Percentiles rank a stretch among this genome's conserved stretches.
phyloP scores from a whole-genome alignment of 2,329 filamentous ascomycete genomes.

The Penicillium brasilianum region DNA sequence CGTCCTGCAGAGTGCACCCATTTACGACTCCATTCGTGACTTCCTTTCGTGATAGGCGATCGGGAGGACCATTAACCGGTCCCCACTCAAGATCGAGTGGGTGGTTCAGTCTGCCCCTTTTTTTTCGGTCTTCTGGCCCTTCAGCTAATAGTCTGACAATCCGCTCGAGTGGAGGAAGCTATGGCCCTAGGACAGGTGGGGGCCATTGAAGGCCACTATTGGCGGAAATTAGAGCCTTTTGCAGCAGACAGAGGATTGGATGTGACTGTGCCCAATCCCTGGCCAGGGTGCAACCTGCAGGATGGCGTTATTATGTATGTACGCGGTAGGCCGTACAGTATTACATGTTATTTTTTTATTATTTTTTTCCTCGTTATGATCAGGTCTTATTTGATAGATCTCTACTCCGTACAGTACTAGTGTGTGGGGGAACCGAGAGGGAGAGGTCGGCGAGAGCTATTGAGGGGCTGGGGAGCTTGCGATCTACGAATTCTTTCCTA shows the following conservation, averaged over 20 bases:
- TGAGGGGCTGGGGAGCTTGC: not conserved
- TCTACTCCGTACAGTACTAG: no score
- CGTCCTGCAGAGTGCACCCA: not conserved
- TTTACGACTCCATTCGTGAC: constrained; percentile 3
- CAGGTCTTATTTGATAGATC: not conserved
- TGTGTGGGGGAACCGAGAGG: not conserved
- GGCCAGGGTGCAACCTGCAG: not conserved
- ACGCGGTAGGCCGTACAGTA: not conserved
- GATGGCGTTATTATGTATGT: not conserved
- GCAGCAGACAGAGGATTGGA: not conserved
- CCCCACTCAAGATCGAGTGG: constrained; percentile 10
- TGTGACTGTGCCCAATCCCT: not conserved
- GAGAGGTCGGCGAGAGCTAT: not conserved
- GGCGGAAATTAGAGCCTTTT: not conserved
- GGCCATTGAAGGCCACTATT: constrained; percentile 1
- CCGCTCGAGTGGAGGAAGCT: constrained; percentile 10
- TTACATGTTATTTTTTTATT: not conserved
- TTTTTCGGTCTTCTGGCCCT: not conserved
- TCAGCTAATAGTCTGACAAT: not conserved
- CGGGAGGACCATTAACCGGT: not conserved
- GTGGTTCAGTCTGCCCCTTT: constrained; percentile 1
- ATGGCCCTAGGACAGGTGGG: constrained; percentile 9
- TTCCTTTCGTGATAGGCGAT: not conserved
- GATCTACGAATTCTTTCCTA: not conserved
- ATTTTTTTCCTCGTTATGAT: not conserved